Base-by-base conservation (phyloP, 441 rosid species). In the Euphorbia schlechtendalii region DNA sequence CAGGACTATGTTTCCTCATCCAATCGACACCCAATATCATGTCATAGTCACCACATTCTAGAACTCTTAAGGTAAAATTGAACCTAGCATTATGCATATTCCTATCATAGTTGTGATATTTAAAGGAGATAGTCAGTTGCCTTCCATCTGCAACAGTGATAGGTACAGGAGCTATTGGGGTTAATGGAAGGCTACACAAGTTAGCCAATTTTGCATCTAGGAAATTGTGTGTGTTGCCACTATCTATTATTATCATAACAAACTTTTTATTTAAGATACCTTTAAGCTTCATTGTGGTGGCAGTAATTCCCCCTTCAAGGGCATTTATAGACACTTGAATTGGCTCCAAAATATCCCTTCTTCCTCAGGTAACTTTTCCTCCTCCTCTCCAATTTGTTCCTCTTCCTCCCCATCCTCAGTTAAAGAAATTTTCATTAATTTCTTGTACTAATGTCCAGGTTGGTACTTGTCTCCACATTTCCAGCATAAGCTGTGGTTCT, bases 151-250 rank as follows among this genome's bases (percentile, higher is more conserved):
- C 61, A 1, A 57, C 21, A 2, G 45, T 27, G 1, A 55, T 2
- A 27, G 17, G 0, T 3, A n/a, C 4, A 1, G 14, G 21, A 2
- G 0, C 0, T 0, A 20, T 40, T 2, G 8, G n/a, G 0, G 8
- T 8, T 3, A 54, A 8, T 0, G 57, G 57, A 5, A 54, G 0
- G 0, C 12, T 54, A 0, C 12, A 1, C 2, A 9, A 14, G 4
- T n/a, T 3, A 5, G 24, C 61, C 12, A 18, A 4, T 6, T 57
- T 32, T 3, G 21, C 7, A 2, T 57, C 45, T 0, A 57, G 7
- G n/a, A 57, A 57, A 18, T 25, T 57, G 8, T 32, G 7, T 0
- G 34, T 41, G 10, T 20, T 60, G 0, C 34, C 63, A 38, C 30
- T 40, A 3, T 59, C 63, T 1, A 40, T 14, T 0, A 38, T 1